These are phyloP conservation scores for Annulohypoxylon bovei DNA, from an alignment of 495 filamentous ascomycete species.

Conservation along the genomic window DNA sequence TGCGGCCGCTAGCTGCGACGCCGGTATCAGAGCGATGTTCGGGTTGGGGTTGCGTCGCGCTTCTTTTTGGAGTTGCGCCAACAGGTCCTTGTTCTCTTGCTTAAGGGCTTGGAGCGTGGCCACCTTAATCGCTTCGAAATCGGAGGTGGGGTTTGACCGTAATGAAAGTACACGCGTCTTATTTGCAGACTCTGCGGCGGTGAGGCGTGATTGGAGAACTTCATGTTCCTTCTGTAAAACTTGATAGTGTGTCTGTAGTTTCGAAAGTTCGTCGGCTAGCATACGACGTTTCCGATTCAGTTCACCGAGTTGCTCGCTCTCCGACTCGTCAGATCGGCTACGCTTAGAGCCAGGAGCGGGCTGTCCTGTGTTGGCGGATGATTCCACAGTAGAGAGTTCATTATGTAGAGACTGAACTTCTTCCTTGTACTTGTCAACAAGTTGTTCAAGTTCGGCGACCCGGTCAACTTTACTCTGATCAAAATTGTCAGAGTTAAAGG, in stretches of 20 bases:
- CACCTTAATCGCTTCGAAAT: constrained; percentile 82
- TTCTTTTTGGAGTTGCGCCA: constrained; percentile 74
- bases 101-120: constrained; percentile 78
- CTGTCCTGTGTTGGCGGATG: constrained; percentile 42
- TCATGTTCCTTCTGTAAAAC: constrained; percentile 79
- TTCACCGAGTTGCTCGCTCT: constrained; percentile 82
- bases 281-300: constrained; percentile 85
- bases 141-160: constrained; percentile 86
- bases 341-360: constrained; percentile 66
- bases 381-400: constrained; percentile 73
- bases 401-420: constrained; percentile 79
- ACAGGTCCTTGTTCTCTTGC: constrained; percentile 84
- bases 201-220: constrained; percentile 75
- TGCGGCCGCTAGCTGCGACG: constrained; percentile 76
- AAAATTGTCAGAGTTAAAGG: constrained; percentile 79
- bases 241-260: constrained; percentile 70
- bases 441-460: constrained; percentile 81
- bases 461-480: constrained; percentile 80
- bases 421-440: constrained; percentile 88
- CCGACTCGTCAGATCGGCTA: constrained; percentile 64
- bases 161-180: constrained; percentile 88
- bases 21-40: constrained; percentile 68
- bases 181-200: constrained; percentile 73
- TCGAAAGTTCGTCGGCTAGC: constrained; percentile 79
- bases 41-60: constrained; percentile 44